These are phyloP conservation scores for Penicillium sp. DNA, from an alignment of 2,329 filamentous ascomycete genomes.

Conservation along the genomic window DNA sequence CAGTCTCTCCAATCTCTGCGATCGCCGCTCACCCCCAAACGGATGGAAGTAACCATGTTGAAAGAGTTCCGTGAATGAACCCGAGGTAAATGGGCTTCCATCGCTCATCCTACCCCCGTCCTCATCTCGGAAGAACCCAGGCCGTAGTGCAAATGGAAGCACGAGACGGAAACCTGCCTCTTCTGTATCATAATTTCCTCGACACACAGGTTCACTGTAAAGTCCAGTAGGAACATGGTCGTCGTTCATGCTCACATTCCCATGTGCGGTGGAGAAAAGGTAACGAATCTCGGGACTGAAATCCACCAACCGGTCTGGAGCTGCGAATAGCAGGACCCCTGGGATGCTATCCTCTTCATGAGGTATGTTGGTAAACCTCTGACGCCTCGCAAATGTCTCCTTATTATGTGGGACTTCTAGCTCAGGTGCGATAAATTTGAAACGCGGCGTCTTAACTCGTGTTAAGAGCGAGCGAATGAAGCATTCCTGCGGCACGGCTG, in stretches of 20 bases:
- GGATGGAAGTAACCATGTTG: neutral
- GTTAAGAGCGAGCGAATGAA: slow-evolving; percentile 1
- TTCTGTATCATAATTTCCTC: neutral
- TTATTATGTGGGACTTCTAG: neutral
- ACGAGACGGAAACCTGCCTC: neutral
- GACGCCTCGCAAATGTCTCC: neutral
- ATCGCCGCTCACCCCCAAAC: slow-evolving; percentile 13
- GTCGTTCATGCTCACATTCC: neutral
- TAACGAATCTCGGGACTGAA: neutral
- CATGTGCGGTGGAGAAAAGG: neutral
- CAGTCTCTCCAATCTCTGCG: slow-evolving; percentile 19
- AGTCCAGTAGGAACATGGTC: neutral
- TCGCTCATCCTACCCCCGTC: neutral
- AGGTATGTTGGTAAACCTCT: neutral
- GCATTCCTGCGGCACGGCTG: neutral
- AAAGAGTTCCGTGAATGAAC: neutral
- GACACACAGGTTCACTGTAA: neutral
- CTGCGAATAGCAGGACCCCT: neutral
- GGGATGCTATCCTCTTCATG: neutral
- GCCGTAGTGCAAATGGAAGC: neutral
- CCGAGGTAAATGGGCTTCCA: neutral
- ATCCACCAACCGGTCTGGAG: neutral
- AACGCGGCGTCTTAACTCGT: neutral
- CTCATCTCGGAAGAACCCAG: neutral
- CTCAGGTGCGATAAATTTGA: neutral